Percentiles rank a stretch among this genome's conserved stretches.
Evolutionary conservation across 1,139 yeast species (phyloP).

Genomic region (Pichia sp.): DNA sequence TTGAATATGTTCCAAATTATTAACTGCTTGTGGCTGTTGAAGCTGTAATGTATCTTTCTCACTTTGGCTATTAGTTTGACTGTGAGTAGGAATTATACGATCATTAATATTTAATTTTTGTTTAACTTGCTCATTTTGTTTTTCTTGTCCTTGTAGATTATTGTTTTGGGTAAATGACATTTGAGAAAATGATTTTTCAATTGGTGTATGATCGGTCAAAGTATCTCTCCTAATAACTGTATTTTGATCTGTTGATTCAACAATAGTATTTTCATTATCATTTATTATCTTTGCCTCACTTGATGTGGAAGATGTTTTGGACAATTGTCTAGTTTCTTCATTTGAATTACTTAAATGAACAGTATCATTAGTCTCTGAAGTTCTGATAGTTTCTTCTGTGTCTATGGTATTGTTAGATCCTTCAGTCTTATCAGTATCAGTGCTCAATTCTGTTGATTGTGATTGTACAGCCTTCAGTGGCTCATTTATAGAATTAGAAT

Average conservation of each 20-base stretch:
- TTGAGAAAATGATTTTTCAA: not conserved
- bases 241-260: no score
- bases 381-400: not conserved
- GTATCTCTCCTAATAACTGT: conserved; percentile 3
- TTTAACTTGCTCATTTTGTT: not conserved
- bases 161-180: not conserved
- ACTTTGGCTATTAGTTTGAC: no score
- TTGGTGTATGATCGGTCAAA: not conserved
- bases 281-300: not conserved
- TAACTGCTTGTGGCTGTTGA: not conserved
- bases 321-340: conserved; percentile 9
- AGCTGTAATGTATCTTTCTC: no score
- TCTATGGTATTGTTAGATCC: not conserved
- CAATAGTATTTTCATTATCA: no score
- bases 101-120: no score
- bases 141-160: not conserved
- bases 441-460: not conserved
- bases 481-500: no score
- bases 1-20: not conserved
- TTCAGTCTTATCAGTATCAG: not conserved
- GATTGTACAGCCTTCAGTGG: not conserved
- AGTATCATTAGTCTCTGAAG: not conserved
- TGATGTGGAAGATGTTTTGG: conserved; percentile 4
- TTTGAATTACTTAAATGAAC: not conserved
- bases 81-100: no score